Conservation (phyloP, 2,329 filamentous ascomycete species). For the Cercospora beticola region DNA sequence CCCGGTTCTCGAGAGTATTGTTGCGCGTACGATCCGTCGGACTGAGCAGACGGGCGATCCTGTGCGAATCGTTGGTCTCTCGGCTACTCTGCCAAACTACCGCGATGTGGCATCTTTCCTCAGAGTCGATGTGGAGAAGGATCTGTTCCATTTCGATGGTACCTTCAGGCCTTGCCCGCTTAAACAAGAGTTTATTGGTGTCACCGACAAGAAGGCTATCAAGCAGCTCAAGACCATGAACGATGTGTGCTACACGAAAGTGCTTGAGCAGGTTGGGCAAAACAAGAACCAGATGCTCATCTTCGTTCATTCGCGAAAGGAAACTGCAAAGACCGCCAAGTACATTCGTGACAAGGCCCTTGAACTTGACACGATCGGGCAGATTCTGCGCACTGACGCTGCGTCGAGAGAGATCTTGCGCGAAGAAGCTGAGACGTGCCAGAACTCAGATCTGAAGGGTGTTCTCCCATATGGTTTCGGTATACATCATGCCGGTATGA, state of each 20-base stretch:
- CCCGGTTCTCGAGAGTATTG: constrained; percentile 94
- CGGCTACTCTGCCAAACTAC: constrained; percentile 94
- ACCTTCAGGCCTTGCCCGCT: constrained; percentile 91
- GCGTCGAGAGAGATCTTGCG: constrained; percentile 85
- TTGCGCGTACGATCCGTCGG: constrained; percentile 87
- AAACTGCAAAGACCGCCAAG: constrained; percentile 94
- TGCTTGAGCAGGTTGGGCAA: constrained; percentile 90
- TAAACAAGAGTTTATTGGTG: constrained; percentile 94
- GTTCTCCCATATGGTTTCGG: constrained; percentile 94
- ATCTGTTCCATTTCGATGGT: constrained; percentile 93
- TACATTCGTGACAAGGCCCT: constrained; percentile 95
- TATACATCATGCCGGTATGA: constrained; percentile 98
- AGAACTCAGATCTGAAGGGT: constrained; percentile 87
- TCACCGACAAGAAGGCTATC: constrained; percentile 97
- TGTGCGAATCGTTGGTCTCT: constrained; percentile 87
- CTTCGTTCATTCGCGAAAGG: constrained; percentile 96
- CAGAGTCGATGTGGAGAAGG: constrained; percentile 79
- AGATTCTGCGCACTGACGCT: constrained; percentile 89
- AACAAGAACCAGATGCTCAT: constrained; percentile 98
- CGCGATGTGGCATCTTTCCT: constrained; percentile 94
- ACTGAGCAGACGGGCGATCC: constrained; percentile 92
- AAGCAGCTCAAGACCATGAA: constrained; percentile 99
- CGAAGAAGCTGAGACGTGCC: constrained; percentile 78
- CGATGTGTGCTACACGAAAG: constrained; percentile 96
- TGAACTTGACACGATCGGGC: constrained; percentile 95